Conservation (phyloP, 2,329 filamentous ascomycete species). For the Akanthomyces dipterigenus region DNA sequence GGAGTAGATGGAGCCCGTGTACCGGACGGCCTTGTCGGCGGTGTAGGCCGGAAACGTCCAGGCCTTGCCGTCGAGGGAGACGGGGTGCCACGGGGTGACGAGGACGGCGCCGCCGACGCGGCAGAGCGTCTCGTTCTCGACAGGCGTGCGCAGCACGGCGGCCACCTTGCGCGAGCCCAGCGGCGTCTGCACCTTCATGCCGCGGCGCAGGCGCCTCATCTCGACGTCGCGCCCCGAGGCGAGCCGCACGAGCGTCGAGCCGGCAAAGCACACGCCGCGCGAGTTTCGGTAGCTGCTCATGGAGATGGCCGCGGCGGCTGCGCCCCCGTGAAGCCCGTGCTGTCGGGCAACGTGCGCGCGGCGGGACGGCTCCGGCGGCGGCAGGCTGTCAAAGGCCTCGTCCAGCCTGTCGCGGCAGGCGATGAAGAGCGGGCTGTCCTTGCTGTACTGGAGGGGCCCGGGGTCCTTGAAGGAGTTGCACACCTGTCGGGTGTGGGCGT, state of each 20-base stretch:
- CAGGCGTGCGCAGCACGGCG: constrained; percentile 44
- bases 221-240: constrained; percentile 32
- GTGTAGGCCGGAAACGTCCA: constrained; percentile 44
- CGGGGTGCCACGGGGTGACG: constrained; percentile 56
- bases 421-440: constrained; percentile 43
- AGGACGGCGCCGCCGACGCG: constrained; percentile 38
- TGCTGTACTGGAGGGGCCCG: constrained; percentile 49
- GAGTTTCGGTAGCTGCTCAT: constrained; percentile 40
- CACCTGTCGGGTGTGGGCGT: constrained; percentile 49
- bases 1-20: constrained; percentile 50
- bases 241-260: constrained; percentile 39
- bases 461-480: constrained; percentile 58
- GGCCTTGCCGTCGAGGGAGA: constrained; percentile 30
- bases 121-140: constrained; percentile 35
- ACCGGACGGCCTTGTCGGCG: constrained; percentile 27
- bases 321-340: neutral
- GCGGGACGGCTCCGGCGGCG: constrained; percentile 34
- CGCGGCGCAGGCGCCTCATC: constrained; percentile 38
- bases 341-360: neutral
- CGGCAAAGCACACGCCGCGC: constrained; percentile 46
- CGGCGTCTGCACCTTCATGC: constrained; percentile 44
- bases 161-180: constrained; percentile 40
- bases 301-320: constrained; percentile 15
- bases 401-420: constrained; percentile 44
- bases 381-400: constrained; percentile 39